phyloP scores from a whole-genome alignment of 2,329 filamentous ascomycete genomes.

The Ceratocystis destructans region DNA sequence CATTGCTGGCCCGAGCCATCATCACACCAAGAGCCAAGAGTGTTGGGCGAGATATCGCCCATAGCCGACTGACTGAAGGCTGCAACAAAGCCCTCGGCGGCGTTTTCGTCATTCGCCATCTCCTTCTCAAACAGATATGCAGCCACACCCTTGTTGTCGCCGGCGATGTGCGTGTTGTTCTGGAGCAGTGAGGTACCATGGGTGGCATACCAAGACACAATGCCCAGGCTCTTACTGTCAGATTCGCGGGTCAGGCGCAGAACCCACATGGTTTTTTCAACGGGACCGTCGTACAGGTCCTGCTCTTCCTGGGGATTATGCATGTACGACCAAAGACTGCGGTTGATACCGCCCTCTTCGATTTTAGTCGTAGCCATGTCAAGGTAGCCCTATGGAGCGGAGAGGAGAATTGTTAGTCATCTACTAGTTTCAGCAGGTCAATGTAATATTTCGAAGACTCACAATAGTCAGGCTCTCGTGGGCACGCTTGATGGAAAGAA shows the following conservation, averaged over 20 bases:
- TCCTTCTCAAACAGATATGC: slow-evolving; percentile 70
- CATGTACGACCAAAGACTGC: slow-evolving; percentile 77
- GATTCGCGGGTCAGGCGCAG: slow-evolving; percentile 62
- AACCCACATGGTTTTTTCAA: slow-evolving; percentile 53
- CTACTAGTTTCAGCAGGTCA: neutral
- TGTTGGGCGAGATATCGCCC: slow-evolving; percentile 77
- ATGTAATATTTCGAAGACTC: slow-evolving; percentile 18
- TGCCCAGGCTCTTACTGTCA: slow-evolving; percentile 62
- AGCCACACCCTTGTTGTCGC: slow-evolving; percentile 95
- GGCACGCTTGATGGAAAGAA: slow-evolving; percentile 42
- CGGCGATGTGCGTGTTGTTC: slow-evolving; percentile 81
- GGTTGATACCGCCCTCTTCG: slow-evolving; percentile 68
- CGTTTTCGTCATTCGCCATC: slow-evolving; percentile 38
- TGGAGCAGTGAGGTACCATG: slow-evolving; percentile 84
- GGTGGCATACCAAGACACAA: slow-evolving; percentile 82
- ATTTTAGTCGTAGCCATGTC: slow-evolving; percentile 57
- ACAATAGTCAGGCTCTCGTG: slow-evolving; percentile 44
- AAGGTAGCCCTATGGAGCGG: slow-evolving; percentile 43
- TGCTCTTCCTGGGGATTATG: slow-evolving; percentile 71
- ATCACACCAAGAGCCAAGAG: slow-evolving; percentile 73
- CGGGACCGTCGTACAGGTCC: slow-evolving; percentile 44
- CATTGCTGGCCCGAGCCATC: slow-evolving; percentile 59
- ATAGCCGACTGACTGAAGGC: slow-evolving; percentile 88
- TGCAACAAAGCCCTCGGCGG: slow-evolving; percentile 59
- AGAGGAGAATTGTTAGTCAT: neutral